Conservation (phyloP, 2,329 filamentous ascomycete genomes). For the Beauveria sp. region DNA sequence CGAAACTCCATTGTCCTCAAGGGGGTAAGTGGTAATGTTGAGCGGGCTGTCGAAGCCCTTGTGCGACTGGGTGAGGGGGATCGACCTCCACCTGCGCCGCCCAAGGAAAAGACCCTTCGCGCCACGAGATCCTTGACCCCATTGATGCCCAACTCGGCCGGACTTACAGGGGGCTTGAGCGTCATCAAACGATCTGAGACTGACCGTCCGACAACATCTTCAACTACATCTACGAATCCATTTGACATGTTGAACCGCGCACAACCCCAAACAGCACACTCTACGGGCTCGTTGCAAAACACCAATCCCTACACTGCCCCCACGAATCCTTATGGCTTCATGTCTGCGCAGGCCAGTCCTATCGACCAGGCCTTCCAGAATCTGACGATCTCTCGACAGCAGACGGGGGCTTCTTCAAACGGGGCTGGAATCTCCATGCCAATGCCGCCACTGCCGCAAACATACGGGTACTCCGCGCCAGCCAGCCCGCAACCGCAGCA, state of each 20-base stretch:
- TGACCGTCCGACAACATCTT: slow-evolving; percentile 32
- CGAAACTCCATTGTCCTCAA: slow-evolving; percentile 76
- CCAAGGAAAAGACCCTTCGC: slow-evolving; percentile 41
- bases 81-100: slow-evolving; percentile 30
- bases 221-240: slow-evolving; percentile 53
- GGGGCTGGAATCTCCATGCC: slow-evolving; percentile 54
- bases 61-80: slow-evolving; percentile 71
- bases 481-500: slow-evolving; percentile 33
- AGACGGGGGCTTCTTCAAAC: slow-evolving; percentile 66
- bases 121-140: slow-evolving; percentile 48
- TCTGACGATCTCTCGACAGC: slow-evolving; percentile 56
- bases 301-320: slow-evolving; percentile 47
- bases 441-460: slow-evolving; percentile 29
- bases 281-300: slow-evolving; percentile 53
- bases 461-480: slow-evolving; percentile 38
- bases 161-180: slow-evolving; percentile 18
- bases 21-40: slow-evolving; percentile 75
- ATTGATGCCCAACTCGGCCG: slow-evolving; percentile 30
- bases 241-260: slow-evolving; percentile 54
- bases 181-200: slow-evolving; percentile 15
- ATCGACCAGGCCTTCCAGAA: slow-evolving; percentile 68
- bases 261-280: slow-evolving; percentile 56
- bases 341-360: slow-evolving; percentile 29
- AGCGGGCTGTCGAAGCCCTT: slow-evolving; percentile 77
- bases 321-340: slow-evolving; percentile 64